Base-by-base conservation (phyloP, 1,139 yeast genomes). In the Saccharomyces hybrid region DNA sequence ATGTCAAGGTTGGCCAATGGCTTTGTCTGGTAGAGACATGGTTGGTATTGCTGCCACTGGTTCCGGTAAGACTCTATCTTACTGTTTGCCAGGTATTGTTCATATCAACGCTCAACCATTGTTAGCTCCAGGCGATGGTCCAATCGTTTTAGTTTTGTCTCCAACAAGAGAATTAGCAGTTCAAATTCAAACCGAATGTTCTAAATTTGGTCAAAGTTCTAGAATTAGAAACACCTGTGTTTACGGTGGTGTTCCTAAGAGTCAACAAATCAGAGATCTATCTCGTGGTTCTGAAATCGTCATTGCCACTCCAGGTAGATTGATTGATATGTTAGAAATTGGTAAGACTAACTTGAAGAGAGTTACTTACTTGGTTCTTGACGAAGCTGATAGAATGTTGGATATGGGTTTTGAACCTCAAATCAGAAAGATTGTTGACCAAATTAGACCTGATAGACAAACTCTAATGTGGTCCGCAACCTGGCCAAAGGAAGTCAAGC, bases 1-100 rank as follows among this genome's bases (percentile, higher is more conserved):
- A 77, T 88, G 96, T 73, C 99, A 95, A 78, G 99, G 99, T 76
- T 93, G 99, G 99, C 99, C 99, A 59, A 93, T 93, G 99, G 99
- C 99, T 70, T 80, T 91, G 60, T 84, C 93, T 67, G 99, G 99
- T 78, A 87, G 98, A 77, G 98, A 93, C 73, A 88, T 93, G 91
- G 86, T 93, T 74, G 99, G 99, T 80, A 87, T 93, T 72, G 98
- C 99, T 56, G 86, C 96, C 64, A 93, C 99, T 64, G 99, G 99
- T 76, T 90, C 97, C 55, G 99, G 99, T 79, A 93, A 93, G 80
- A 93, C 99, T 59, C 80, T 93, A 65, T 88, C 97, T 49, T 93
- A 91, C 79, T 89, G 96, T 80, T 80, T 93, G 68, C 99, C 99
- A 61, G 85, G 95, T 60, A 91, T 93, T 71, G 96, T 93, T 55